phyloP scores from a whole-genome alignment of 1,284 basidiomycete genomes.

The Ganoderma lucidum region DNA sequence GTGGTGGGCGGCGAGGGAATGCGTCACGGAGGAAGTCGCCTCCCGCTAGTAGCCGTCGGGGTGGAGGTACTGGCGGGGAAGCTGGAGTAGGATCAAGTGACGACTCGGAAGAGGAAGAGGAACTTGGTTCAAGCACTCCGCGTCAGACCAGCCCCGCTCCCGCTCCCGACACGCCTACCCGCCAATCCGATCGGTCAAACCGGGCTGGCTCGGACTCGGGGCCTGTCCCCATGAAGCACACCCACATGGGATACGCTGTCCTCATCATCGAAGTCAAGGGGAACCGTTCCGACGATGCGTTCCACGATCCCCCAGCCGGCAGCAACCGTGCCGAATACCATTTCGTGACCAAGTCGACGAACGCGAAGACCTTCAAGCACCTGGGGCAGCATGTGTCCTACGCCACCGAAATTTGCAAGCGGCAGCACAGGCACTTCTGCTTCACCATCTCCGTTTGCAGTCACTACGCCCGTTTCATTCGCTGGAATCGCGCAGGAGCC shows the following conservation, averaged over 20 bases:
- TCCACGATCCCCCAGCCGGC: background rate
- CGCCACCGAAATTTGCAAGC: constrained; percentile 13
- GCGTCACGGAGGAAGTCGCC: too few species aligned
- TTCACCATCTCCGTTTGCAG: constrained; percentile 19
- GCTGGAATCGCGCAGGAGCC: constrained; percentile 26
- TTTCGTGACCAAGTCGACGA: background rate
- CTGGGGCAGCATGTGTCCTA: constrained; percentile 17
- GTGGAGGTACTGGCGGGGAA: background rate
- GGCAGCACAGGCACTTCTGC: constrained; percentile 15
- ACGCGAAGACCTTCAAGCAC: background rate
- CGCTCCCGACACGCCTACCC: too few species aligned
- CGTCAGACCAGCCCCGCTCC: too few species aligned
- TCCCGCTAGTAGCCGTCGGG: too few species aligned
- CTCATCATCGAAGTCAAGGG: constrained; percentile 15
- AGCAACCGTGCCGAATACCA: background rate
- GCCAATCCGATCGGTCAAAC: too few species aligned
- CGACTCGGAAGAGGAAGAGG: background rate
- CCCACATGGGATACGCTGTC: constrained; percentile 16
- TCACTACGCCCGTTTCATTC: constrained; percentile 10
- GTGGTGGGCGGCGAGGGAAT: too few species aligned
- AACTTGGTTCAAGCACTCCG: too few species aligned
- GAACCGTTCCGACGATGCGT: background rate
- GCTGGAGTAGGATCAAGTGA: background rate
- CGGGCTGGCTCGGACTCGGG: too few species aligned
- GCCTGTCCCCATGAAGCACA: background rate